These are phyloP conservation scores for Carex parvula DNA, from an alignment of 176 grass and related monocot genomes.

Conservation along the genomic window DNA sequence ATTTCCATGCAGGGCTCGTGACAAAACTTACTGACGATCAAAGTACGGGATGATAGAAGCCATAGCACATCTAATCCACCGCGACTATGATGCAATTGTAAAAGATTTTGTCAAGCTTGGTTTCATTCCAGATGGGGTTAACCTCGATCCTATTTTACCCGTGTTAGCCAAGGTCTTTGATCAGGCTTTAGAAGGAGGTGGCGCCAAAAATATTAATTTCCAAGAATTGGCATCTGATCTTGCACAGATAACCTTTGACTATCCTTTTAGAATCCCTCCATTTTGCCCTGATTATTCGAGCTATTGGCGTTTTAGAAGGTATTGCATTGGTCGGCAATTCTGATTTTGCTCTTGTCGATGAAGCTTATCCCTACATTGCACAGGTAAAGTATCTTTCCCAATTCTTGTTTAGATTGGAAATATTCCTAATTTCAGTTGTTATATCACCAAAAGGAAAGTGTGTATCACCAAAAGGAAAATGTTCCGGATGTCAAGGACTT, in stretches of 20 bases:
- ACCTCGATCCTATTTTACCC: slow-evolving; percentile 88
- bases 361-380: slow-evolving; percentile 97
- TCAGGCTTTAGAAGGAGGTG: slow-evolving; percentile 96
- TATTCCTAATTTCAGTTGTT: not conserved
- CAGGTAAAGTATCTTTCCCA: slow-evolving; percentile 38
- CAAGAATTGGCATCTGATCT: slow-evolving; percentile 95
- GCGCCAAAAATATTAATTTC: slow-evolving; percentile 98
- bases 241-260: slow-evolving; percentile 98
- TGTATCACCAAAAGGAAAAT: not conserved
- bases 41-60: slow-evolving; percentile 98
- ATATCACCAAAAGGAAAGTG: not conserved
- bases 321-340: slow-evolving; percentile 95
- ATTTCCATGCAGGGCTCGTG: slow-evolving; percentile 64
- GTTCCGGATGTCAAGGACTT: not conserved
- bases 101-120: slow-evolving; percentile 97
- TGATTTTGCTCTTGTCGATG: slow-evolving; percentile 96
- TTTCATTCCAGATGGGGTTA: slow-evolving; percentile 94
- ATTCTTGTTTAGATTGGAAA: not conserved
- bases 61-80: slow-evolving; percentile 98
- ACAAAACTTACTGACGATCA: slow-evolving; percentile 93
- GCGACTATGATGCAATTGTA: slow-evolving; percentile 89
- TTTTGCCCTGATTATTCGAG: slow-evolving; percentile 98
- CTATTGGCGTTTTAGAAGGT: slow-evolving; percentile 94
- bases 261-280: slow-evolving; percentile 90
- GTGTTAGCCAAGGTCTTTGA: slow-evolving; percentile 97